A percentile compares a stretch with the other conserved stretches of the same genome.
Conservation (phyloP, 192 early-diverging fungal genomes). For the Coemansia sp. region DNA sequence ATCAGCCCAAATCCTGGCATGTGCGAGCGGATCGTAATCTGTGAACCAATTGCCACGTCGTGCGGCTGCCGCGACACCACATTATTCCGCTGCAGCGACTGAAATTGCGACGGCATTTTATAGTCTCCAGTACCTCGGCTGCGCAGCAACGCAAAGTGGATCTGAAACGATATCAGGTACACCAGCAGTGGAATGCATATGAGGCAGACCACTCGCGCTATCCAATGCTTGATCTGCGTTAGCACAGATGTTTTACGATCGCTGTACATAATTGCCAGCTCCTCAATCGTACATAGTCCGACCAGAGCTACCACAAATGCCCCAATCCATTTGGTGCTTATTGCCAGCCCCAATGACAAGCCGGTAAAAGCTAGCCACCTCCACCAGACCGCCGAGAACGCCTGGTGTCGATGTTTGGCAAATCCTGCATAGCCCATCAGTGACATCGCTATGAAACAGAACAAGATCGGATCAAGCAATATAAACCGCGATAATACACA, state of each 20-base stretch:
- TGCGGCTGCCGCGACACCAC: slow-evolving; percentile 51
- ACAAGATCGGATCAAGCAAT: slow-evolving; percentile 67
- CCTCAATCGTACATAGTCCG: slow-evolving; percentile 84
- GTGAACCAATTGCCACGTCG: slow-evolving; percentile 26
- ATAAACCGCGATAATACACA: slow-evolving; percentile 66
- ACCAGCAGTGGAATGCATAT: slow-evolving; percentile 73
- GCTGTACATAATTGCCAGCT: slow-evolving; percentile 81
- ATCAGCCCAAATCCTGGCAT: slow-evolving; percentile 36
- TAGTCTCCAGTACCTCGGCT: slow-evolving; percentile 86
- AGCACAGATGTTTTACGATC: slow-evolving; percentile 60
- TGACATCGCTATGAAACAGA: slow-evolving; percentile 63
- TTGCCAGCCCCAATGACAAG: slow-evolving; percentile 60
- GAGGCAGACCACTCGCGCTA: slow-evolving; percentile 74
- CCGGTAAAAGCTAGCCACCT: slow-evolving; percentile 63
- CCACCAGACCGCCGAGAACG: slow-evolving; percentile 67
- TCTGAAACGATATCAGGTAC: slow-evolving; percentile 81
- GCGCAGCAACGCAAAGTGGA: slow-evolving; percentile 84
- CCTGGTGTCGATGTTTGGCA: slow-evolving; percentile 38
- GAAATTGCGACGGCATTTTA: slow-evolving; percentile 87
- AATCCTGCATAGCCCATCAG: slow-evolving; percentile 61
- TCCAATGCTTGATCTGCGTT: slow-evolving; percentile 72
- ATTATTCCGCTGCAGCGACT: slow-evolving; percentile 78
- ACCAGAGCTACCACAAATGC: slow-evolving; percentile 85
- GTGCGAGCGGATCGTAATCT: slow-evolving; percentile 34
- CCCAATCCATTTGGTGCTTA: slow-evolving; percentile 96